Percentiles rank a stretch among this genome's conserved stretches.
These are phyloP conservation scores for Globisporangium cederbergense DNA, from an alignment of 352 stramenopile species.

Conservation along the genomic window DNA sequence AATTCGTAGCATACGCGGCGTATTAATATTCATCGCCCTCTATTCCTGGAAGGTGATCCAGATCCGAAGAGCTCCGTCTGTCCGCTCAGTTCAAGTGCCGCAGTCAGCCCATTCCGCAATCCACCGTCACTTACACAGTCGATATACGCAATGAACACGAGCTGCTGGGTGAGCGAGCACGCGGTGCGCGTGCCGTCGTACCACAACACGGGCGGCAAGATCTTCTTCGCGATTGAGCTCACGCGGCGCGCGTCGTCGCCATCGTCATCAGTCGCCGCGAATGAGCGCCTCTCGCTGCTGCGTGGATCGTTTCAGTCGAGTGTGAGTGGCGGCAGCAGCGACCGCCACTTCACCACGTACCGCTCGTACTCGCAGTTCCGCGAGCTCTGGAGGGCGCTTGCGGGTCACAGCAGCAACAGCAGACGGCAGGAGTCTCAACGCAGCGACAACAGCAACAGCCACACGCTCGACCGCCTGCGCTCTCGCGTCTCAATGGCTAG, in stretches of 20 bases:
- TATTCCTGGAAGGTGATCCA: not conserved
- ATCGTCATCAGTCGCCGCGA: slow-evolving; percentile 12
- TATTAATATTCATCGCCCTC: not conserved
- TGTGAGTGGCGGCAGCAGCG: slow-evolving; percentile 18
- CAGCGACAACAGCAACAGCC: not conserved
- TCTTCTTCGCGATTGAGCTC: slow-evolving; percentile 25
- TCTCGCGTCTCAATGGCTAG: slow-evolving; percentile 1
- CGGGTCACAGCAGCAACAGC: slow-evolving; percentile 1
- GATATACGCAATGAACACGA: slow-evolving; percentile 8
- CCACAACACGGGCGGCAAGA: slow-evolving; percentile 21
- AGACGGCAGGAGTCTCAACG: not conserved
- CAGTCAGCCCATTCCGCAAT: not conserved
- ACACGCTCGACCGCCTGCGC: slow-evolving; percentile 12
- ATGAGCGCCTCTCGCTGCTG: slow-evolving; percentile 15
- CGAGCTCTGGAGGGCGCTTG: slow-evolving; percentile 45
- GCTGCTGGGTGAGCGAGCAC: slow-evolving; percentile 22
- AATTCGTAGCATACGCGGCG: not conserved
- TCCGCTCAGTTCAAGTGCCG: not conserved
- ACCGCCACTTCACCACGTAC: slow-evolving; percentile 28
- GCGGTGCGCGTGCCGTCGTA: slow-evolving; percentile 20
- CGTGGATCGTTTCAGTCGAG: slow-evolving; percentile 20
- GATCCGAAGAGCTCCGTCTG: not conserved
- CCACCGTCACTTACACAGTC: slow-evolving; percentile 6
- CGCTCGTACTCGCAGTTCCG: slow-evolving; percentile 63
- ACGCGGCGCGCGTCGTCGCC: slow-evolving; percentile 22